Conservation (phyloP, 2,329 filamentous ascomycete species). For the Thielaviopsis ethacetica region DNA sequence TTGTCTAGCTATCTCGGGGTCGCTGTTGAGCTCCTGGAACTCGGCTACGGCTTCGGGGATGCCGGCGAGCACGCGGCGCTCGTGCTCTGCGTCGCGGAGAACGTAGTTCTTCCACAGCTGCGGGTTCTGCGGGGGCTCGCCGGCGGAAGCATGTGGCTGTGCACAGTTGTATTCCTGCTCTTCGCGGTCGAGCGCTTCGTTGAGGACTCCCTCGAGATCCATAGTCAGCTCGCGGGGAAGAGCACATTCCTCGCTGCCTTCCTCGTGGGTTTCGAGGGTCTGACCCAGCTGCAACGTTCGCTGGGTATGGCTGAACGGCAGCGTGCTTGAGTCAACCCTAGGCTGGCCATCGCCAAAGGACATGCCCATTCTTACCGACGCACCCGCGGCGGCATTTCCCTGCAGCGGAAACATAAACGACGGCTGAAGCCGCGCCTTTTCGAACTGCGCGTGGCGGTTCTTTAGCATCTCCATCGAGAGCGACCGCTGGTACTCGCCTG, state of each 20-base stretch:
- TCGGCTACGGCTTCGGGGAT: neutral
- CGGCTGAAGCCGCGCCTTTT: neutral
- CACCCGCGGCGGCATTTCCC: neutral
- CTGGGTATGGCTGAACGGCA: neutral
- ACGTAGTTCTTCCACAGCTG: neutral
- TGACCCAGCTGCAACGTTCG: neutral
- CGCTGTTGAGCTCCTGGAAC: neutral
- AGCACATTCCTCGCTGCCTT: neutral
- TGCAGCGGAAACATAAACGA: neutral
- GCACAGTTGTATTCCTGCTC: conserved; percentile 3
- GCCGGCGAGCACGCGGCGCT: neutral
- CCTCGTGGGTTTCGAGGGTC: neutral
- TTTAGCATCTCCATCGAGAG: neutral
- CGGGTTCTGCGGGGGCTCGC: neutral
- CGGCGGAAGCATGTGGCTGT: neutral
- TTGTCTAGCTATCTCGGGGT: neutral
- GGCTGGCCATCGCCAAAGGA: conserved; percentile 1
- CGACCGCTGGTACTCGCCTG: neutral
- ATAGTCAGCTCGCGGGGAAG: conserved; percentile 6
- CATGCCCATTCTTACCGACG: neutral
- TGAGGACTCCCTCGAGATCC: conserved; percentile 3
- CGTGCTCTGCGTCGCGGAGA: neutral
- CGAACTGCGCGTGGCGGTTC: neutral
- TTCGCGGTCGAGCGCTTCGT: conserved; percentile 5
- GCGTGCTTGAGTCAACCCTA: conserved; percentile 4